Percentiles rank a stretch among this genome's conserved stretches.
phyloP scores from a whole-genome alignment of 2,329 filamentous ascomycete species.

The Aureobasidium mangrovei region DNA sequence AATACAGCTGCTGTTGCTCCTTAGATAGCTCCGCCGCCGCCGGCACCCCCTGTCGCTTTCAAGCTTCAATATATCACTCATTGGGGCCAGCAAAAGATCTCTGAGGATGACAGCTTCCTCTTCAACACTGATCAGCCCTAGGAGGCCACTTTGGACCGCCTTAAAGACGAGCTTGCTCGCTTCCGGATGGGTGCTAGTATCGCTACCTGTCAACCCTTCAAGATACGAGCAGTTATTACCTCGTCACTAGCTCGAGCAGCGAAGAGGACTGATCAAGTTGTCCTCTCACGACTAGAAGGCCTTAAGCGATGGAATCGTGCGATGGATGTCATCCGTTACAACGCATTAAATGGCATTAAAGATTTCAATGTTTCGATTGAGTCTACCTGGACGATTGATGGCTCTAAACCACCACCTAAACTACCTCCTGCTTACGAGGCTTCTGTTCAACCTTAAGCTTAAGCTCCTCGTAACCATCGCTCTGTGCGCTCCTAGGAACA shows the following conservation, averaged over 20 bases:
- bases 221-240: not conserved
- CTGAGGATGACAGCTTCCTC: not conserved
- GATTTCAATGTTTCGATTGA: not conserved
- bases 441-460: not conserved
- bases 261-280: too few relatives aligned
- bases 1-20: too few relatives aligned
- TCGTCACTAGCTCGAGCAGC: not conserved
- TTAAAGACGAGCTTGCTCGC: not conserved
- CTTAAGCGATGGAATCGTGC: not conserved
- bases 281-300: not conserved
- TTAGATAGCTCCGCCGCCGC: too few relatives aligned
- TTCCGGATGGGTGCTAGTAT: not conserved
- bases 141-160: not conserved
- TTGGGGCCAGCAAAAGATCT: not conserved
- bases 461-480: not conserved
- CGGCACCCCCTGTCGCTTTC: too few relatives aligned
- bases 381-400: not conserved
- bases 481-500: not conserved
- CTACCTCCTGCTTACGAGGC: not conserved
- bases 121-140: not conserved
- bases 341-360: not conserved
- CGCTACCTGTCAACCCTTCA: not conserved
- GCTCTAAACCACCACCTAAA: not conserved
- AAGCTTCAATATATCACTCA: too few relatives aligned
- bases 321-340: not conserved